These are phyloP conservation scores for Phoma sp. DNA, from an alignment of 2,329 filamentous ascomycete species.

Conservation along the genomic window DNA sequence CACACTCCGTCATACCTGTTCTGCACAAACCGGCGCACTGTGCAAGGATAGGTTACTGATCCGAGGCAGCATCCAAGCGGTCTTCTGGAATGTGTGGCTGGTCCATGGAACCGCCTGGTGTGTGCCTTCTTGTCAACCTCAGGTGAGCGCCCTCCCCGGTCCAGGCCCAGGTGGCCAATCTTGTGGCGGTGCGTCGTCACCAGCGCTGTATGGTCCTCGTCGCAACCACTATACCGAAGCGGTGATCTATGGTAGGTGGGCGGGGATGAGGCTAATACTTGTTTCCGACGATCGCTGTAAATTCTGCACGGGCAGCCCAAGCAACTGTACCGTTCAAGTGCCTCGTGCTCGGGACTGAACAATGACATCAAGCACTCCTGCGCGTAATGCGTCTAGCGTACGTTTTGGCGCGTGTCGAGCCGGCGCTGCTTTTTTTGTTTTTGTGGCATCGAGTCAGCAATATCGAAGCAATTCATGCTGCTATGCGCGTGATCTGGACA, in stretches of 20 bases:
- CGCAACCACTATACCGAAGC: constrained; percentile 8
- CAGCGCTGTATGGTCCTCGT: not conserved
- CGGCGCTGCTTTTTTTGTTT: not conserved
- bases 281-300: constrained; percentile 4
- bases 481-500: not conserved
- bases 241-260: not conserved
- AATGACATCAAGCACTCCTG: constrained; percentile 15
- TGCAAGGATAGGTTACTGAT: not conserved
- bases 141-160: constrained; percentile 8
- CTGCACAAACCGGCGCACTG: not conserved
- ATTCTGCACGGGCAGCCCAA: not conserved
- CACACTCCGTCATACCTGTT: not conserved
- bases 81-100: not conserved
- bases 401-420: constrained; percentile 8
- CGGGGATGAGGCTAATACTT: constrained; percentile 2
- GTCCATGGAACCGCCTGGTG: constrained; percentile 3
- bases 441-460: not conserved
- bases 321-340: not conserved
- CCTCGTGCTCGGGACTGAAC: constrained; percentile 7
- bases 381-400: constrained; percentile 18
- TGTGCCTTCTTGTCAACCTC: constrained; percentile 14
- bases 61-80: not conserved
- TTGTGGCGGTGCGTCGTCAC: constrained; percentile 10
- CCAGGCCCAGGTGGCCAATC: not conserved
- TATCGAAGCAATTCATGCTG: not conserved